Evolutionary conservation across 768 basidiomycete species (phyloP).

Genomic region (Tremella fuciformis): DNA sequence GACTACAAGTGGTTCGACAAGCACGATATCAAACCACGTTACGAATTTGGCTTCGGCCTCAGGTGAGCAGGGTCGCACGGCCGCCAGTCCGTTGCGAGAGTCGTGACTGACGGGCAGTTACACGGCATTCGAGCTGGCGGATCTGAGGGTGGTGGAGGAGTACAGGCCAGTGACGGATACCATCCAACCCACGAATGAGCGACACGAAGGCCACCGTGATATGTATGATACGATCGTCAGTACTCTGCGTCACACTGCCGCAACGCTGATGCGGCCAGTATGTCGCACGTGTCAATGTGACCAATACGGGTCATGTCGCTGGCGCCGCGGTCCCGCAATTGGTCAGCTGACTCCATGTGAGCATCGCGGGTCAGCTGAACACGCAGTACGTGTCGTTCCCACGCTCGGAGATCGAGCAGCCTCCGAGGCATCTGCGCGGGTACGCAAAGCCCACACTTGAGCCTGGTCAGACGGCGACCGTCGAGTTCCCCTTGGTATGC

Average conservation of each 20-base stretch:
- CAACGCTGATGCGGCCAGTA: slow-evolving; percentile 15
- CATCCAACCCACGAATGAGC: slow-evolving; percentile 51
- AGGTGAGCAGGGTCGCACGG: slow-evolving; percentile 23
- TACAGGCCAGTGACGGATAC: slow-evolving; percentile 34
- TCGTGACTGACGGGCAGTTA: slow-evolving; percentile 28
- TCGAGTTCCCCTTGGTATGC: slow-evolving; percentile 45
- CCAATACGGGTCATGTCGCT: slow-evolving; percentile 48
- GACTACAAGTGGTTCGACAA: slow-evolving; percentile 53
- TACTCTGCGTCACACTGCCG: neutral
- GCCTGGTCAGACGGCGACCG: slow-evolving; percentile 34
- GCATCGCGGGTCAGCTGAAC: slow-evolving; percentile 3
- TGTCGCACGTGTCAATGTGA: slow-evolving; percentile 43
- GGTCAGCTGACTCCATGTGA: slow-evolving; percentile 28
- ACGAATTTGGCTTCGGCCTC: slow-evolving; percentile 52
- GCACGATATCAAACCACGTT: slow-evolving; percentile 45
- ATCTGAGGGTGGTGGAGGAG: slow-evolving; percentile 29
- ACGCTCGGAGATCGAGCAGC: slow-evolving; percentile 37
- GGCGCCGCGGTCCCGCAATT: slow-evolving; percentile 53
- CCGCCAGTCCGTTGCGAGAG: neutral
- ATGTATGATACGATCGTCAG: slow-evolving; percentile 50
- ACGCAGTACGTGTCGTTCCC: slow-evolving; percentile 49
- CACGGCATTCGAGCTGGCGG: slow-evolving; percentile 44
- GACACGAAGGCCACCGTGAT: slow-evolving; percentile 33
- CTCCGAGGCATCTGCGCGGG: slow-evolving; percentile 48
- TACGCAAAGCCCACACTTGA: slow-evolving; percentile 45